Conservation (phyloP, 2,329 filamentous ascomycete genomes). For the Neopestalotiopsis rosae region DNA sequence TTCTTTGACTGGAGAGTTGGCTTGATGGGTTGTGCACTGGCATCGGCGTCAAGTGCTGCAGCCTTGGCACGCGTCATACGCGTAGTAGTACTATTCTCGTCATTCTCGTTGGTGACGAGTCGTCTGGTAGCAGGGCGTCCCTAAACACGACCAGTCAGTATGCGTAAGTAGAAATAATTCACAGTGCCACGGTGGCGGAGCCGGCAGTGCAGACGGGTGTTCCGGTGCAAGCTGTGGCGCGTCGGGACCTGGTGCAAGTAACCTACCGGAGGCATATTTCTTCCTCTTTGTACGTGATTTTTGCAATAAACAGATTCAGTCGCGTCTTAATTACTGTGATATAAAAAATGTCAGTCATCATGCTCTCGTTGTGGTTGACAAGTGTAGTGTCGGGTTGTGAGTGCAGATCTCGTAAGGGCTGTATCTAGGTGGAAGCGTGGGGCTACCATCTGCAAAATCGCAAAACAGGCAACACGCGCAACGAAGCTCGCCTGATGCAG, state of each 20-base stretch:
- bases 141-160: constrained; percentile 37
- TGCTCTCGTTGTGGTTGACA: not conserved
- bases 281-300: constrained; percentile 15
- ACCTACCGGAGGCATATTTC: constrained; percentile 24
- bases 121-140: constrained; percentile 71
- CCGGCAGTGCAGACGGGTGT: not conserved
- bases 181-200: not conserved
- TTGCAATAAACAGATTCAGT: constrained; percentile 16
- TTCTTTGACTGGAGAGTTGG: constrained; percentile 76
- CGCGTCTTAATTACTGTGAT: constrained; percentile 12
- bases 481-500: not conserved
- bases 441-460: constrained; percentile 16
- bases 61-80: constrained; percentile 94
- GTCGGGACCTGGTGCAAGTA: not conserved
- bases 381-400: not conserved
- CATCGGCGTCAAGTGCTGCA: constrained; percentile 71
- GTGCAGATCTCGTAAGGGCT: not conserved
- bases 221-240: not conserved
- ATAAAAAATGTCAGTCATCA: not conserved
- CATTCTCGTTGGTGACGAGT: constrained; percentile 87
- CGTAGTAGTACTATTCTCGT: constrained; percentile 82
- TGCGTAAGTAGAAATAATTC: not conserved
- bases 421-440: constrained; percentile 11
- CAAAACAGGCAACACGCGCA: not conserved
- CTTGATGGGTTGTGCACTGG: constrained; percentile 60